Conservation (phyloP, 2,329 filamentous ascomycete species). For the Macrophomina pseudophaseolina region DNA sequence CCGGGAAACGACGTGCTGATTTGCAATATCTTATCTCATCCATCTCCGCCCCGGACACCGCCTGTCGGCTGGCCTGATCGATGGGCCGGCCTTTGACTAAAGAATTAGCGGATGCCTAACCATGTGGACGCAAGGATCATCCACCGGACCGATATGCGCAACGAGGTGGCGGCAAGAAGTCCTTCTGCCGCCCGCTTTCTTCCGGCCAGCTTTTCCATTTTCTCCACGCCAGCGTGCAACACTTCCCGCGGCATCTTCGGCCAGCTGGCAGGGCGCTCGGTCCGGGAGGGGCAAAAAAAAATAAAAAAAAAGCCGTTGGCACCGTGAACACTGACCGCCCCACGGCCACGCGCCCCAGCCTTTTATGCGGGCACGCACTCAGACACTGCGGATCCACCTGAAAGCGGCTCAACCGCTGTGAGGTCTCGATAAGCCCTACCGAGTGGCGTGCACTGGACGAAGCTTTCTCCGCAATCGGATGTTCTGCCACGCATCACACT, state of each 20-base stretch:
- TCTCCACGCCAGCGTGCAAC: background rate
- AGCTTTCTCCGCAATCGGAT: conserved; percentile 16
- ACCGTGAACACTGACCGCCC: conserved; percentile 4
- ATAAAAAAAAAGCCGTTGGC: background rate
- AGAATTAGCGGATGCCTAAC: background rate
- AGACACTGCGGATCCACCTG: background rate
- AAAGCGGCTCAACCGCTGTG: conserved; percentile 1
- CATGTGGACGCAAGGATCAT: conserved; percentile 15
- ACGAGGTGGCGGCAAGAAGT: conserved; percentile 8
- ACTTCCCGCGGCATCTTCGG: background rate
- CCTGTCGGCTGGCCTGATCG: background rate
- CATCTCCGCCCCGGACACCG: conserved; percentile 15
- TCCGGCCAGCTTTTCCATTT: background rate
- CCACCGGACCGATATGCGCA: conserved; percentile 20
- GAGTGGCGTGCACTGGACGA: background rate
- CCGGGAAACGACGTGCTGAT: conserved; percentile 11
- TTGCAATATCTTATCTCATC: conserved; percentile 17
- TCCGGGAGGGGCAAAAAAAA: background rate
- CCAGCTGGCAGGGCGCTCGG: conserved; percentile 14
- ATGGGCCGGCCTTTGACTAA: background rate
- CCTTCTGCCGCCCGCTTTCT: background rate
- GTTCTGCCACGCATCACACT: background rate
- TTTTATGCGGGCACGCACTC: background rate
- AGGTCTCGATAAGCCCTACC: background rate
- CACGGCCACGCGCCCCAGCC: background rate